Evolutionary conservation across 306 rosid genomes (phyloP).

Genomic region (Cucumis cinereus): DNA sequence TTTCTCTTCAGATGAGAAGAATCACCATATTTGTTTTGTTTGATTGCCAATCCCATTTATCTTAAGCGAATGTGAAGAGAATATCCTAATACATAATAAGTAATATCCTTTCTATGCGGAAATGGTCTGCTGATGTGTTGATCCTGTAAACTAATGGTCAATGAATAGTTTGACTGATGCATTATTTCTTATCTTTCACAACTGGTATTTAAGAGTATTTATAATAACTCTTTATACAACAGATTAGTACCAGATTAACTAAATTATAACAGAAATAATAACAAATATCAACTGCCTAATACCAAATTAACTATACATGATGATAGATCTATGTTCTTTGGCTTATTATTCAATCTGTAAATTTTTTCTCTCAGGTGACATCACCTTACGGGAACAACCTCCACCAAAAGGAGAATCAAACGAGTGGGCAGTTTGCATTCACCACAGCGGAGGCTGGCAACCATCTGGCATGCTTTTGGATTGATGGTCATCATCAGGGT

Average conservation of each 20-base stretch:
- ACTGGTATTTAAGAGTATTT: too few relatives aligned
- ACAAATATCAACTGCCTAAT: too few relatives aligned
- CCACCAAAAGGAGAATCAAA: conserved; percentile 47
- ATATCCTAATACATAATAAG: neutral
- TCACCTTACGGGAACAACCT: conserved; percentile 84
- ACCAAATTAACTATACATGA: too few relatives aligned
- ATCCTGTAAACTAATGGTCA: too few relatives aligned
- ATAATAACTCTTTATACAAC: too few relatives aligned
- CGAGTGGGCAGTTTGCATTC: conserved; percentile 77
- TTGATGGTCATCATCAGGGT: conserved; percentile 32
- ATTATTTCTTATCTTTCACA: too few relatives aligned
- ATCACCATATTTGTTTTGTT: neutral
- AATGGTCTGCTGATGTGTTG: neutral
- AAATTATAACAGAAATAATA: too few relatives aligned
- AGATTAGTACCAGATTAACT: too few relatives aligned
- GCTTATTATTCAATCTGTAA: conserved; percentile 2
- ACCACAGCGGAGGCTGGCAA: conserved; percentile 85
- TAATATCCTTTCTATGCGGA: neutral
- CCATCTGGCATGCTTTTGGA: conserved; percentile 81
- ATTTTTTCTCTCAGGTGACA: conserved; percentile 42
- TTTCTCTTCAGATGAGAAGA: neutral
- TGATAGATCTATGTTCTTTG: neutral
- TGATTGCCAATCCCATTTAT: neutral
- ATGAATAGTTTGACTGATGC: too few relatives aligned
- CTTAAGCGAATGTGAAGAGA: neutral